A percentile compares a stretch with the other conserved stretches of the same genome.
phyloP scores from a whole-genome alignment of 2,329 filamentous ascomycete species.

The Cladophialophora bantiana region DNA sequence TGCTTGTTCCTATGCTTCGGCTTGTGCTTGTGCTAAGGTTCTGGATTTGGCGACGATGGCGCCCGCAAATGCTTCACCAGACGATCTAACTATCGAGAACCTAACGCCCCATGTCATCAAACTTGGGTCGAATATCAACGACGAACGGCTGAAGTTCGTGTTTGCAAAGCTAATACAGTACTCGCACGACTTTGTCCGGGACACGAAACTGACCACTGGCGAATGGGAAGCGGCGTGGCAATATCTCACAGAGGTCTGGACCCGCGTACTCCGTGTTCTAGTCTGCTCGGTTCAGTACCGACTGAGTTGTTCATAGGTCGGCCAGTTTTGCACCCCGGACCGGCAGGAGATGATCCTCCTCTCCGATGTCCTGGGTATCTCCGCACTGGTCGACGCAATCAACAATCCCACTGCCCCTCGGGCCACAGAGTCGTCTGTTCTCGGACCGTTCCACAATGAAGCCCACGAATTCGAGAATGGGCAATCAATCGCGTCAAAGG shows the following conservation, averaged over 20 bases:
- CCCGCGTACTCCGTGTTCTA: background rate
- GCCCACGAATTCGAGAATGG: constrained; percentile 22
- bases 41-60: constrained; percentile 6
- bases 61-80: constrained; percentile 6
- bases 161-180: constrained; percentile 21
- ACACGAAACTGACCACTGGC: constrained; percentile 26
- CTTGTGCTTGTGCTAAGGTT: background rate
- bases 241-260: constrained; percentile 25
- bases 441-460: constrained; percentile 32
- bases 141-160: constrained; percentile 18
- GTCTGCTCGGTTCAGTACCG: background rate
- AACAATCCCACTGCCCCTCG: constrained; percentile 23
- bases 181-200: constrained; percentile 30
- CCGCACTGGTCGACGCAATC: constrained; percentile 30
- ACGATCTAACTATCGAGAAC: constrained; percentile 21
- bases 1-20: constrained; percentile 1
- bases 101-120: constrained; percentile 24
- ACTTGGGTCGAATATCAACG: constrained; percentile 18
- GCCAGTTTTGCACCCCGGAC: constrained; percentile 25
- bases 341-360: constrained; percentile 31
- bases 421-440: constrained; percentile 27
- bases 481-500: constrained; percentile 27
- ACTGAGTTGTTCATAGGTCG: constrained; percentile 12
- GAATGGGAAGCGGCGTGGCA: constrained; percentile 31
- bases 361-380: constrained; percentile 29